Evolutionary conservation across 1,284 basidiomycete species (phyloP).

Genomic region (Omphalotus olearius): DNA sequence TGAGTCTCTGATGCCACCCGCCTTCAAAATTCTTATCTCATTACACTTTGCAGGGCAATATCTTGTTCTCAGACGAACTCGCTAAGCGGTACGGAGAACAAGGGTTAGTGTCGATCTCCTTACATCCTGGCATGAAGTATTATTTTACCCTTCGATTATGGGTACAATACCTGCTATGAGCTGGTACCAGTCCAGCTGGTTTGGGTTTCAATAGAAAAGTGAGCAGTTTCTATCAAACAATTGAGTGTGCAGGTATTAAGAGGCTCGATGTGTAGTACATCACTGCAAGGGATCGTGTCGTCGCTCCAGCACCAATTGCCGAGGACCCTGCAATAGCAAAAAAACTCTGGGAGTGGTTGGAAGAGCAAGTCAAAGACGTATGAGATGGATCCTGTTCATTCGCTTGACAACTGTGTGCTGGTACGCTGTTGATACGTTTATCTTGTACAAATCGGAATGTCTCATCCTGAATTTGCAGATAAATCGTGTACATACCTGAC

Average conservation of each 20-base stretch:
- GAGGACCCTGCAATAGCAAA: conserved; percentile 19
- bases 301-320: conserved; percentile 14
- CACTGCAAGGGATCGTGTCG: conserved; percentile 25
- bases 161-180: conserved; percentile 14
- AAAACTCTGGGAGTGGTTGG: conserved; percentile 28
- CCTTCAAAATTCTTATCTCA: background rate
- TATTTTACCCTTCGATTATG: conserved; percentile 8
- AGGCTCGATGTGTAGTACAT: conserved; percentile 18
- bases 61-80: conserved; percentile 29
- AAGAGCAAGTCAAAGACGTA: conserved; percentile 21
- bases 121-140: conserved; percentile 23
- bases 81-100: conserved; percentile 28
- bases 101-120: conserved; percentile 28
- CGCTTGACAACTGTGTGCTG: too few species aligned
- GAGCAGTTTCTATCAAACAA: background rate
- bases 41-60: conserved; percentile 25
- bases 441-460: too few species aligned
- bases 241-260: background rate
- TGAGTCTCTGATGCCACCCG: conserved; percentile 17
- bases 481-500: too few species aligned
- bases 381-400: too few species aligned
- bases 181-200: conserved; percentile 17
- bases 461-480: too few species aligned
- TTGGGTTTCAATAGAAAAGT: conserved; percentile 20
- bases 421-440: too few species aligned